Evolutionary conservation across 1,284 basidiomycete species (phyloP), one percentile per base, ranked within the genome.

Genomic region (Sanghuangporus baumii): DNA sequence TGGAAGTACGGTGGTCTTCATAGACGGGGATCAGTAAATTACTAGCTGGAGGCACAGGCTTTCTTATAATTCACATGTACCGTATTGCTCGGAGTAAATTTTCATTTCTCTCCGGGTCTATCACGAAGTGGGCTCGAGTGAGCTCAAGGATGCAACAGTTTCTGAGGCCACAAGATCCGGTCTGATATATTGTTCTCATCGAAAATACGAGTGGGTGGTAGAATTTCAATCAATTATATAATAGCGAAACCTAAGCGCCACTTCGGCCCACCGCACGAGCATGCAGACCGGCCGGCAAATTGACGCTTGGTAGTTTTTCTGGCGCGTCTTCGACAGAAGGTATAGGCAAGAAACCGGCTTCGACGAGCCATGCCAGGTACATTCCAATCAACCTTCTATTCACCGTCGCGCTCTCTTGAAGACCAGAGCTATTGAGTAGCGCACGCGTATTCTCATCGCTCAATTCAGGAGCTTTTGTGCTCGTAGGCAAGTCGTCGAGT

Each of bases 281-380:
- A 6, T 67, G 67, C 23, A 68, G 60, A 2, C 68, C 70, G 26
- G 71, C 69, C 36, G 55, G 71, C 47, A 81, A 63, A 6, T 34
- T 23, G 6, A 51, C 11, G 65, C 67, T 62, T 34, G 88, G 87
- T 43, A 89, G 69, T 20, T 65, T 65, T 68, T 79, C 82, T 62
- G 76, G 72, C 18, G 78, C 72, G 3, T 69, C 68, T 1, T 66
- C 50, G 4, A 67, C 65, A 9, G 79, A 74, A 8, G 91, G 91
- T n/a, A 74, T 54, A 8, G 91, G 88, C 65, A 99, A 77, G 79
- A 98, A 99, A 4, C 81, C 91, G 6, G 91, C 94, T 14, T 84
- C 84, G 41, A 98, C 83, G 20, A 99, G 81, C 96, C 96, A 99
- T 11, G 95, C 86, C n/a, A 99, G 76, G 75, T 99, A 99, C 70